Conservation (phyloP, 805 yeast genomes). For the Wickerhamiella vanderwaltii region DNA sequence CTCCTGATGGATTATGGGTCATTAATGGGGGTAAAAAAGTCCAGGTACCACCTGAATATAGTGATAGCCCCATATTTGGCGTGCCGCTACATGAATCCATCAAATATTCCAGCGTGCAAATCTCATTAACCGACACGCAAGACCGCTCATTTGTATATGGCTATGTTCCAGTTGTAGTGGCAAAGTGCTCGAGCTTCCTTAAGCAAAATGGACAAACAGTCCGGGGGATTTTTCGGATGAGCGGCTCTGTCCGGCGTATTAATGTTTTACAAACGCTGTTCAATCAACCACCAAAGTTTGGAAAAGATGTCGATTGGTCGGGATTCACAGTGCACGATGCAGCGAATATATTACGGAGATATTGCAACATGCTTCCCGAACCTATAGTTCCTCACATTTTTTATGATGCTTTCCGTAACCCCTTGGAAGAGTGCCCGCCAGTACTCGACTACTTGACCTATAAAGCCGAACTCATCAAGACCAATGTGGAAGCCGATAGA, state of each 20-base stretch:
- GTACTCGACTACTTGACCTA: constrained; percentile 54
- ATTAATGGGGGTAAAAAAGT: constrained; percentile 16
- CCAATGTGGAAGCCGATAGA: constrained; percentile 5
- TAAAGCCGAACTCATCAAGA: constrained; percentile 29
- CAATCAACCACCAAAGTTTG: constrained; percentile 81
- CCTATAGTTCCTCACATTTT: constrained; percentile 72
- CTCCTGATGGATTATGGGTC: constrained; percentile 11
- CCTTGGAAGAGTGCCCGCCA: constrained; percentile 48
- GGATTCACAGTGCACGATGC: constrained; percentile 96
- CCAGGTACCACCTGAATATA: constrained; percentile 15
- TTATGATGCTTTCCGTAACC: constrained; percentile 70
- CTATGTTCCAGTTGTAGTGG: constrained; percentile 83
- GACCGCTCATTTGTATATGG: constrained; percentile 70
- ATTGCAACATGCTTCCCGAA: constrained; percentile 76
- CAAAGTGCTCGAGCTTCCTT: constrained; percentile 80
- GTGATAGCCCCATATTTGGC: constrained; percentile 51
- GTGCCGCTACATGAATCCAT: constrained; percentile 62
- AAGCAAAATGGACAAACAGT: constrained; percentile 59
- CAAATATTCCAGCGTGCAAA: constrained; percentile 62
- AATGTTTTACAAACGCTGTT: constrained; percentile 75
- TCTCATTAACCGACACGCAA: constrained; percentile 44
- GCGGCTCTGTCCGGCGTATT: constrained; percentile 81
- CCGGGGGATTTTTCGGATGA: constrained; percentile 87
- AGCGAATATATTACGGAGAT: constrained; percentile 78
- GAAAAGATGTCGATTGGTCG: constrained; percentile 79